Conservation (phyloP, 495 filamentous ascomycete genomes). For the Penicillium paradoxum region DNA sequence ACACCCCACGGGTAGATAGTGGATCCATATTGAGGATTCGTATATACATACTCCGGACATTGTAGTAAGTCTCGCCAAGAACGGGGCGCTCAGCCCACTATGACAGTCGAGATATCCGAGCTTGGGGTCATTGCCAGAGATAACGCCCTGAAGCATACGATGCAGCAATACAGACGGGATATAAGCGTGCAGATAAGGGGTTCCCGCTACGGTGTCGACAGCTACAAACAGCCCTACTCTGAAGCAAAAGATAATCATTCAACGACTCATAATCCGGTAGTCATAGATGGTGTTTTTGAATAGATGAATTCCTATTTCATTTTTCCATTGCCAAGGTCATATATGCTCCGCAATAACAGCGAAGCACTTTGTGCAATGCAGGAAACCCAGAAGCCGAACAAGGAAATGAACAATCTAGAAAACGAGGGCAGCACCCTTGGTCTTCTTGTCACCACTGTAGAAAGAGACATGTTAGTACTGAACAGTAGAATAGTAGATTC, state of each 20-base stretch:
- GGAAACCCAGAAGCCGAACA: constrained; percentile 47
- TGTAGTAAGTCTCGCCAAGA: neutral
- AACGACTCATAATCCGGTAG: constrained; percentile 36
- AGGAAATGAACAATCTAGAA: constrained; percentile 67
- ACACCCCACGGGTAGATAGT: neutral
- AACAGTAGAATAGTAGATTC: neutral
- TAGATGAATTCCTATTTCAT: constrained; percentile 48
- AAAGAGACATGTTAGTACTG: constrained; percentile 23
- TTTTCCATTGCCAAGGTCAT: constrained; percentile 48
- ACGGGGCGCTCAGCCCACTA: neutral
- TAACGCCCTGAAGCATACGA: neutral
- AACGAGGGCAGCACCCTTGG: constrained; percentile 98
- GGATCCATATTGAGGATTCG: neutral
- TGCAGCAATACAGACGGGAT: neutral
- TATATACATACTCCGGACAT: no score
- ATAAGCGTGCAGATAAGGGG: no score
- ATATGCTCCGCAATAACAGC: constrained; percentile 35
- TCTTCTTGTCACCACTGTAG: constrained; percentile 99
- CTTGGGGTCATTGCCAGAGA: neutral
- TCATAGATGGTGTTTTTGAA: constrained; percentile 42
- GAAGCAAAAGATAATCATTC: neutral
- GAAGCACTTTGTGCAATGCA: constrained; percentile 39
- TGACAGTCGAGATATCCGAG: neutral
- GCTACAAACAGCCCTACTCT: neutral
- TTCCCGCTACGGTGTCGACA: neutral